These are phyloP conservation scores for Lachancea kluyveri DNA, from an alignment of 805 yeast genomes.

Conservation along the genomic window DNA sequence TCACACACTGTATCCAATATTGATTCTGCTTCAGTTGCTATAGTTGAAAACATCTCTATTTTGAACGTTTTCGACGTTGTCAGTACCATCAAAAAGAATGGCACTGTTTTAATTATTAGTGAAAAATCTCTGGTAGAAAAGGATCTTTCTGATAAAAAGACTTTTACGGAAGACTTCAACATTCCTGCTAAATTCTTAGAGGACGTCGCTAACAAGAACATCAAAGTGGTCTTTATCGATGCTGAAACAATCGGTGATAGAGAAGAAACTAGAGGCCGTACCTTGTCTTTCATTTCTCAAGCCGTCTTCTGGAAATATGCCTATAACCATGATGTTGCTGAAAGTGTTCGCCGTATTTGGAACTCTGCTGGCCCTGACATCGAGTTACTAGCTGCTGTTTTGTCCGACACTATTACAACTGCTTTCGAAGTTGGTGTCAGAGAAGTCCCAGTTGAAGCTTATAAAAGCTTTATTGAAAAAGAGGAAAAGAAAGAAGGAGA, in stretches of 20 bases:
- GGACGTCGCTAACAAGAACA: slow-evolving; percentile 44
- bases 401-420: slow-evolving; percentile 58
- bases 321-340: slow-evolving; percentile 47
- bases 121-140: slow-evolving; percentile 26
- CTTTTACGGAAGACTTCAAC: slow-evolving; percentile 45
- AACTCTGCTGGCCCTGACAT: slow-evolving; percentile 79
- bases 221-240: slow-evolving; percentile 55
- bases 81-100: slow-evolving; percentile 50
- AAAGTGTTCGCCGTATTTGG: slow-evolving; percentile 68
- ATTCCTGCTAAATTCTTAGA: slow-evolving; percentile 46
- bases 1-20: slow-evolving; percentile 27
- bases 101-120: slow-evolving; percentile 42
- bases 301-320: slow-evolving; percentile 74
- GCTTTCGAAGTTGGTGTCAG: slow-evolving; percentile 38
- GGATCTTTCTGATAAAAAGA: slow-evolving; percentile 32
- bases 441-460: slow-evolving; percentile 13
- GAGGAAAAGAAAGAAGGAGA: slow-evolving; percentile 29
- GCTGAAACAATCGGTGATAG: slow-evolving; percentile 56
- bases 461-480: slow-evolving; percentile 13
- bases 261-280: slow-evolving; percentile 69
- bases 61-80: slow-evolving; percentile 56
- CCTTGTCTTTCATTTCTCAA: slow-evolving; percentile 68
- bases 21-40: slow-evolving; percentile 56
- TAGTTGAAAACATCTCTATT: slow-evolving; percentile 56
- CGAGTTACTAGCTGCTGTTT: slow-evolving; percentile 68